Percentiles rank a stretch among this genome's conserved stretches.
These are phyloP conservation scores for Juglanconis oblonga DNA, from an alignment of 2,329 filamentous ascomycete species.

Conservation along the genomic window DNA sequence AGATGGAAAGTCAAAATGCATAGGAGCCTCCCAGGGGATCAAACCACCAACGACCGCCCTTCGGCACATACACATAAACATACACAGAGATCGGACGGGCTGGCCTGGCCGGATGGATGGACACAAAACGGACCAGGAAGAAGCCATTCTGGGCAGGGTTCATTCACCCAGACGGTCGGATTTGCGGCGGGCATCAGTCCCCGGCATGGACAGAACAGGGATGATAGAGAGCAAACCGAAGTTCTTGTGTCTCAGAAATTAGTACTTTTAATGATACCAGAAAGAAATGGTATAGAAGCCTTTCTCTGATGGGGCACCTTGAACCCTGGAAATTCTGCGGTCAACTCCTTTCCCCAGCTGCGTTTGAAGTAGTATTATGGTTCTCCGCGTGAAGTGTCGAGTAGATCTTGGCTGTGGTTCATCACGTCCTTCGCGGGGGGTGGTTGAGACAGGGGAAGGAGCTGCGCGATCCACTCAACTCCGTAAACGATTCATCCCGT, in stretches of 20 bases:
- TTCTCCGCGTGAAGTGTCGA: no score
- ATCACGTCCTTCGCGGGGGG: no score
- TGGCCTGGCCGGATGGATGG: constrained; percentile 13
- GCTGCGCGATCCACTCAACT: not conserved
- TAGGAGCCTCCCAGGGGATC: not conserved
- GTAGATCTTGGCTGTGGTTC: not conserved
- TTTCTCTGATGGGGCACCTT: not conserved
- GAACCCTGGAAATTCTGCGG: not conserved
- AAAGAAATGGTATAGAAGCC: constrained; percentile 7
- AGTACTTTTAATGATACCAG: constrained; percentile 19
- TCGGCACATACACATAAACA: not conserved
- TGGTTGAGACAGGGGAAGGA: not conserved
- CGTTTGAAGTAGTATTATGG: not conserved
- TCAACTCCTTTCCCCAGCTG: not conserved
- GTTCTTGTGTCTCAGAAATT: constrained; percentile 3
- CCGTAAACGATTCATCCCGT: not conserved
- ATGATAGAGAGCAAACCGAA: not conserved
- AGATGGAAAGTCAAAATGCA: not conserved
- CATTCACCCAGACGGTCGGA: constrained; percentile 3
- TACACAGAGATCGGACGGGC: constrained; percentile 11
- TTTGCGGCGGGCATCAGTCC: not conserved
- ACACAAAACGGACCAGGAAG: not conserved
- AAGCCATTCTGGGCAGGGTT: not conserved
- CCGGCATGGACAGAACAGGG: not conserved
- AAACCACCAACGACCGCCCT: not conserved